Conservation (phyloP, 139 green algal genomes). For the Eudorina sp. region DNA sequence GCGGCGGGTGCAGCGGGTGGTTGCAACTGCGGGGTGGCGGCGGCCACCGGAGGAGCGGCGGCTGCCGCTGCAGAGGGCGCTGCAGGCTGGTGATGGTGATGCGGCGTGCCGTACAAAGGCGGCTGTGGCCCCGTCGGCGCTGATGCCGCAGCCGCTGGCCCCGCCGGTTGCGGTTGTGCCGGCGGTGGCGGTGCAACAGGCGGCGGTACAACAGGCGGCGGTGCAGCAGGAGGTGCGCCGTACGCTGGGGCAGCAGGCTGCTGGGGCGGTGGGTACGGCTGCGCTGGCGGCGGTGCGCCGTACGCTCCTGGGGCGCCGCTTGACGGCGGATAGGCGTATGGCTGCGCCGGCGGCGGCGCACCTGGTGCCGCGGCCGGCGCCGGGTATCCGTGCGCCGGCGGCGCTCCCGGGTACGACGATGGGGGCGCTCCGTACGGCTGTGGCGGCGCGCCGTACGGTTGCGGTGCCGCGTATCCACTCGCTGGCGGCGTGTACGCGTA, state of each 20-base stretch:
- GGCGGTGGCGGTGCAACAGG: neutral
- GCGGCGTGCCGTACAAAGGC: neutral
- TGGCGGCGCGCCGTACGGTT: neutral
- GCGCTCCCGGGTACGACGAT: neutral
- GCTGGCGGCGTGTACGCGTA: constrained; percentile 35
- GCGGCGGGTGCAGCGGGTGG: neutral
- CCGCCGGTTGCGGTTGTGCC: neutral
- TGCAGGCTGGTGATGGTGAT: no score
- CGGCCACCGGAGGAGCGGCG: neutral
- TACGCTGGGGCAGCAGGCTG: neutral
- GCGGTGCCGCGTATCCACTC: constrained; percentile 1
- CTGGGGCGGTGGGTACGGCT: constrained; percentile 1
- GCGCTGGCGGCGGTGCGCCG: neutral
- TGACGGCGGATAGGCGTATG: neutral
- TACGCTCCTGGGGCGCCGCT: neutral
- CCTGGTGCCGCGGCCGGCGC: neutral
- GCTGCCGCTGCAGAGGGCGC: neutral
- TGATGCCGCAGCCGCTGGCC: neutral
- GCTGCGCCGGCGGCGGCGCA: no score
- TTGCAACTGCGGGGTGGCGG: neutral
- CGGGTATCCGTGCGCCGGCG: neutral
- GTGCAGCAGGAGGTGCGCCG: neutral
- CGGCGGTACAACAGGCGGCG: neutral
- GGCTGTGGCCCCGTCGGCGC: neutral
- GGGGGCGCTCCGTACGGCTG: neutral